phyloP scores from a whole-genome alignment of 345 rosid species.

The Passiflora organensis region DNA sequence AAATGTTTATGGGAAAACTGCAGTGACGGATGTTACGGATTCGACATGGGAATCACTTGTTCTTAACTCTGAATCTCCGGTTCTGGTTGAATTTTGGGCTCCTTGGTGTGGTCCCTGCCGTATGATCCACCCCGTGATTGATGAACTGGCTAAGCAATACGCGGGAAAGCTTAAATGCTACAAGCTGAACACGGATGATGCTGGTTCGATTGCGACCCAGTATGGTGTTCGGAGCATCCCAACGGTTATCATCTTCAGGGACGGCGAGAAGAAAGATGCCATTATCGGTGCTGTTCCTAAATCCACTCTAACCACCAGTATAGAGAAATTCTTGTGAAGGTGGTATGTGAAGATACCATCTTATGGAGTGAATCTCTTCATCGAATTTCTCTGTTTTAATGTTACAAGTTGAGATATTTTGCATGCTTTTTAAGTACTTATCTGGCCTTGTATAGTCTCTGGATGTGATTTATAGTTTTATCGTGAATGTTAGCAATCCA shows the following conservation, averaged over 20 bases:
- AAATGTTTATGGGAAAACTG: too few relatives aligned
- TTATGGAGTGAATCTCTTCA: too few relatives aligned
- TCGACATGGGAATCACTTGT: conserved; percentile 59
- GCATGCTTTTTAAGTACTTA: too few relatives aligned
- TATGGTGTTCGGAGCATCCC: conserved; percentile 74
- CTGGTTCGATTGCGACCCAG: conserved; percentile 44
- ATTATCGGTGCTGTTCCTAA: conserved; percentile 73
- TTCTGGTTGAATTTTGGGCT: conserved; percentile 71
- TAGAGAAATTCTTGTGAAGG: conserved; percentile 53
- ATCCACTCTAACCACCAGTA: conserved; percentile 51
- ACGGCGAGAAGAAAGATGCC: conserved; percentile 71
- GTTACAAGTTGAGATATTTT: too few relatives aligned
- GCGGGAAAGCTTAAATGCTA: conserved; percentile 66
- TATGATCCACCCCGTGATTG: conserved; percentile 56
- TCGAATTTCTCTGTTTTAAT: too few relatives aligned
- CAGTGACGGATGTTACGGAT: conserved; percentile 34
- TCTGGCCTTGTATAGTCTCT: too few relatives aligned
- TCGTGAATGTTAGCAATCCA: too few relatives aligned
- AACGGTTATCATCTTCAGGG: conserved; percentile 50
- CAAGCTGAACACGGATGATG: conserved; percentile 66
- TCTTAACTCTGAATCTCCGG: conserved; percentile 49
- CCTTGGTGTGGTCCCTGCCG: conserved; percentile 91
- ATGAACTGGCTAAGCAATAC: conserved; percentile 50
- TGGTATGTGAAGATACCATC: too few relatives aligned
- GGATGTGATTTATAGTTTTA: too few relatives aligned